Evolutionary conservation across 768 basidiomycete genomes (phyloP).

Genomic region (Lactifluus piperatus): DNA sequence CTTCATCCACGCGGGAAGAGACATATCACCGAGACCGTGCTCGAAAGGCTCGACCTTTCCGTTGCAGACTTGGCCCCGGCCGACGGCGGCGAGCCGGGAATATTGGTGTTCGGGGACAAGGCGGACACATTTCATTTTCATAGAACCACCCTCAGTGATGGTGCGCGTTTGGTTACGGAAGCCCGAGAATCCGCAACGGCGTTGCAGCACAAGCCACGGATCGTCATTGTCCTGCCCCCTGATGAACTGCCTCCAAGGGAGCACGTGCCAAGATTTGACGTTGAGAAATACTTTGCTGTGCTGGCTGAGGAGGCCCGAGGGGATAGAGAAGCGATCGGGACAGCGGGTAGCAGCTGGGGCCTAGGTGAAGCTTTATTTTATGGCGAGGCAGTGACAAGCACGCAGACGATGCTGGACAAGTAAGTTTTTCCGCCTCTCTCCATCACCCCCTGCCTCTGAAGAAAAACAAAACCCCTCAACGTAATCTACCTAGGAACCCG

Average conservation of each 20-base stretch:
- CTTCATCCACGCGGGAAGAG: constrained; percentile 38
- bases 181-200: constrained; percentile 28
- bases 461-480: not conserved
- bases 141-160: constrained; percentile 24
- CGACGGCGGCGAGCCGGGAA: constrained; percentile 22
- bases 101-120: constrained; percentile 50
- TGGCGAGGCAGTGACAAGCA: constrained; percentile 85
- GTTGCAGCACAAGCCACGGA: constrained; percentile 24
- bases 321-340: constrained; percentile 24
- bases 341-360: constrained; percentile 31
- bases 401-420: constrained; percentile 90
- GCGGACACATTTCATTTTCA: constrained; percentile 68
- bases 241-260: constrained; percentile 40
- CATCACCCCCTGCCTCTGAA: not conserved
- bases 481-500: constrained; percentile 51
- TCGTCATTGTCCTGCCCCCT: constrained; percentile 41
- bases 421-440: constrained; percentile 25
- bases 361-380: constrained; percentile 78
- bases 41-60: constrained; percentile 29
- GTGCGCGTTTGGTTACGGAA: constrained; percentile 26
- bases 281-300: constrained; percentile 48
- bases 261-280: constrained; percentile 68
- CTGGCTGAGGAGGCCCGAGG: constrained; percentile 33
- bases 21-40: constrained; percentile 32
- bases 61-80: constrained; percentile 8